These are phyloP conservation scores for Phycomyces blakesleeanus DNA, from an alignment of 192 early-diverging fungal genomes.

Conservation along the genomic window DNA sequence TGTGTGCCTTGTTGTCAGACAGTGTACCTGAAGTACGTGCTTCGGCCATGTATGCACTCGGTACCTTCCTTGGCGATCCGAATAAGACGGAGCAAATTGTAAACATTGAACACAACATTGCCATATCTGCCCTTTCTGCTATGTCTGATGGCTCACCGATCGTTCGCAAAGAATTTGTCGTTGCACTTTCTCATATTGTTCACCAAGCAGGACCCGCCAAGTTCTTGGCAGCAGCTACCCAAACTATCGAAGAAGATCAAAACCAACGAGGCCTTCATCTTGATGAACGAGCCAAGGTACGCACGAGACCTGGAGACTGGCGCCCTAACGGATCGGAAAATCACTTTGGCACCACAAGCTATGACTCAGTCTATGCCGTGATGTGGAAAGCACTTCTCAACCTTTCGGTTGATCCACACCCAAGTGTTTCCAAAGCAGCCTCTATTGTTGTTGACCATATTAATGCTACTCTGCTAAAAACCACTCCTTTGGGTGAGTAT, in stretches of 20 bases:
- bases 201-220: conserved; percentile 56
- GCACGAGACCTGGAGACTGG: conserved; percentile 13
- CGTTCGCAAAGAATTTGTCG: conserved; percentile 85
- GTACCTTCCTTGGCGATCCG: conserved; percentile 71
- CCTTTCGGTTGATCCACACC: conserved; percentile 79
- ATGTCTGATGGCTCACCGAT: conserved; percentile 83
- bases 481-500: conserved; percentile 29
- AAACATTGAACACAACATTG: conserved; percentile 71
- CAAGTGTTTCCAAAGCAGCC: conserved; percentile 68
- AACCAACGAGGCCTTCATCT: conserved; percentile 19
- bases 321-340: conserved; percentile 20
- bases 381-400: conserved; percentile 83
- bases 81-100: conserved; percentile 65
- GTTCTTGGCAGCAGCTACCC: conserved; percentile 64
- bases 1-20: conserved; percentile 60
- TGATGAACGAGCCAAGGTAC: conserved; percentile 25
- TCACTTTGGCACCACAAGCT: conserved; percentile 28
- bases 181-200: conserved; percentile 71
- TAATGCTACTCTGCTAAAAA: conserved; percentile 41
- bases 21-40: conserved; percentile 79
- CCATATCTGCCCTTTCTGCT: conserved; percentile 58
- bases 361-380: conserved; percentile 54
- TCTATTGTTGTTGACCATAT: conserved; percentile 71
- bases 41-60: conserved; percentile 75
- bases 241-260: conserved; percentile 38